Evolutionary conservation across 352 stramenopile species (phyloP).

Genomic region (Globisporangium echinulatum): DNA sequence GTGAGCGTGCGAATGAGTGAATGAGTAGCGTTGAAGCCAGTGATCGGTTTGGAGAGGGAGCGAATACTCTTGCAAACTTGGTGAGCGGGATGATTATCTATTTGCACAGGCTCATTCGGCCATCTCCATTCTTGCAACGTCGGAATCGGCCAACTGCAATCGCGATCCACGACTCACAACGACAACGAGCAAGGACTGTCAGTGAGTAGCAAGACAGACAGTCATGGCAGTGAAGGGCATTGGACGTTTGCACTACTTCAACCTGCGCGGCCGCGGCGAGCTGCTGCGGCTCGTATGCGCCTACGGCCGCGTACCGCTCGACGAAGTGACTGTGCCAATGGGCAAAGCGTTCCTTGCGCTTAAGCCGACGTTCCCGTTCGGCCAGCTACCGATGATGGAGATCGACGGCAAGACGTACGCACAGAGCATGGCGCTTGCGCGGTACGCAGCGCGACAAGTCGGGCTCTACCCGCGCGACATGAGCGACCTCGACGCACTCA

Average conservation of each 20-base stretch:
- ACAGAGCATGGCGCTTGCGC: constrained; percentile 31
- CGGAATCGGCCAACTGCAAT: no score
- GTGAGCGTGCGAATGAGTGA: no score
- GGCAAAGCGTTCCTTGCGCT: constrained; percentile 16
- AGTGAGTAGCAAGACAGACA: not conserved
- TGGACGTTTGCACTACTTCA: constrained; percentile 31
- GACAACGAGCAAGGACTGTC: not conserved
- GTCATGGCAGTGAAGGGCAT: constrained; percentile 1
- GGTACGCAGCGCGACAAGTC: constrained; percentile 32
- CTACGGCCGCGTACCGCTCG: constrained; percentile 30
- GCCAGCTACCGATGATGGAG: constrained; percentile 37
- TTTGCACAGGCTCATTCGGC: no score
- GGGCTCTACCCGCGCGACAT: constrained; percentile 23
- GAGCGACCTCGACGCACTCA: constrained; percentile 20
- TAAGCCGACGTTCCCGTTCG: constrained; percentile 35
- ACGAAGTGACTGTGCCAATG: constrained; percentile 27
- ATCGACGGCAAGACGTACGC: constrained; percentile 29
- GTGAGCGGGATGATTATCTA: no score
- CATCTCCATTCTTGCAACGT: no score
- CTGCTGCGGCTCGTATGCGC: constrained; percentile 32
- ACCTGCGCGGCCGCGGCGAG: constrained; percentile 36
- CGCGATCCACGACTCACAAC: not conserved
- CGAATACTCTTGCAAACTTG: no score
- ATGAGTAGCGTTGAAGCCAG: no score
- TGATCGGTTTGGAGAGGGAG: no score